Evolutionary conservation across 768 basidiomycete genomes (phyloP).

Genomic region (Mycena galericulata): DNA sequence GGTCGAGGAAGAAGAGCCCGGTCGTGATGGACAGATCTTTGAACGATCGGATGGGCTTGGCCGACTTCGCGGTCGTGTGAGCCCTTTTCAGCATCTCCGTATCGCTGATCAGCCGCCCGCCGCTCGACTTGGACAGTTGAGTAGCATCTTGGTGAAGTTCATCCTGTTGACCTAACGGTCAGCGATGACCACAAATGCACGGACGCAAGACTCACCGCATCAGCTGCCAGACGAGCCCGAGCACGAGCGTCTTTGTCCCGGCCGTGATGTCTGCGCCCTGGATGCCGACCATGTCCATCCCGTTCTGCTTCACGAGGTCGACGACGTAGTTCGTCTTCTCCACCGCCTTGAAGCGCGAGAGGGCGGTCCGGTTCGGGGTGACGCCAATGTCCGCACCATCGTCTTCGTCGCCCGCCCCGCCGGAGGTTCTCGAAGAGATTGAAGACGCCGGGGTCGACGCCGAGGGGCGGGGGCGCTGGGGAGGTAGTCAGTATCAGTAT

Average conservation of each 20-base stretch:
- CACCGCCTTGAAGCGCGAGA: conserved; percentile 96
- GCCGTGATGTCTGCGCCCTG: conserved; percentile 99
- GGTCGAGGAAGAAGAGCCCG: conserved; percentile 92
- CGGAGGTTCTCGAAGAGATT: conserved; percentile 94
- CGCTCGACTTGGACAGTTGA: conserved; percentile 71
- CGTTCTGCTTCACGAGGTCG: conserved; percentile 92
- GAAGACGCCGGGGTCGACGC: conserved; percentile 96
- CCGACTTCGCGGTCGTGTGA: conserved; percentile 85
- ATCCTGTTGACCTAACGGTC: conserved; percentile 55
- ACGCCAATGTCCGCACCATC: conserved; percentile 87
- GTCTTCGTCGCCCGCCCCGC: conserved; percentile 57
- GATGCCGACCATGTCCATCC: conserved; percentile 96
- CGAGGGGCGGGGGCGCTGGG: too few species aligned
- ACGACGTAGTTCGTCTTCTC: conserved; percentile 98
- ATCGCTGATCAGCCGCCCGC: conserved; percentile 89
- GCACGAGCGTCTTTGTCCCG: conserved; percentile 89
- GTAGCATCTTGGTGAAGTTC: conserved; percentile 94
- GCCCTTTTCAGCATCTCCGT: conserved; percentile 97
- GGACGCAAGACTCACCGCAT: conserved; percentile 81
- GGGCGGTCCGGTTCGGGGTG: conserved; percentile 83
- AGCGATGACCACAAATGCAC: background rate
- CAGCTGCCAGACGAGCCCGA: conserved; percentile 97
- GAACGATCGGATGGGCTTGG: conserved; percentile 86
- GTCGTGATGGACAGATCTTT: conserved; percentile 92
- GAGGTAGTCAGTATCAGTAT: too few species aligned